phyloP scores from a whole-genome alignment of 768 basidiomycete genomes.

The Hortiboletus campestris region DNA sequence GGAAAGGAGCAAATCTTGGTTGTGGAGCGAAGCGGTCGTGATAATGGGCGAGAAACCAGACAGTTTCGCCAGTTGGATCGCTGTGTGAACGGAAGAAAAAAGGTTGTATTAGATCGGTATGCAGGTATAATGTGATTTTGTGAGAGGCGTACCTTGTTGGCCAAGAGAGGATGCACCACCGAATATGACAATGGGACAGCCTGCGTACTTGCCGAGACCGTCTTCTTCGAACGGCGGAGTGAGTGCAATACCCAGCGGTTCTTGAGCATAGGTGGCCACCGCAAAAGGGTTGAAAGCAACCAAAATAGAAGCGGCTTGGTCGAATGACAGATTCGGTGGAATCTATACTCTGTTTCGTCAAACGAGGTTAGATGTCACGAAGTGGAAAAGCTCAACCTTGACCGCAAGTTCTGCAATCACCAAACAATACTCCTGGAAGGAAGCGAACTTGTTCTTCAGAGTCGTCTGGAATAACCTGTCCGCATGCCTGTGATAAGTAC shows the following conservation, averaged over 20 bases:
- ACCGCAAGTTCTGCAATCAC: slow-evolving; percentile 10
- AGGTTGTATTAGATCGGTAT: not conserved
- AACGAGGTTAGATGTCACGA: not conserved
- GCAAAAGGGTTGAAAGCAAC: slow-evolving; percentile 33
- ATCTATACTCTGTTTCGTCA: slow-evolving; percentile 20
- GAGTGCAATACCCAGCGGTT: slow-evolving; percentile 27
- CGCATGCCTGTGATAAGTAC: not conserved
- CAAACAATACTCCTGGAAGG: slow-evolving; percentile 27
- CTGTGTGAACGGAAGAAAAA: slow-evolving; percentile 1
- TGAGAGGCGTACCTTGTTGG: slow-evolving; percentile 28
- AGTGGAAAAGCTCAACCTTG: slow-evolving; percentile 2
- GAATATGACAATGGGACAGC: slow-evolving; percentile 33
- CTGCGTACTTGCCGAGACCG: slow-evolving; percentile 29
- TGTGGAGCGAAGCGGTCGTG: slow-evolving; percentile 36
- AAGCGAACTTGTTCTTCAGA: slow-evolving; percentile 3
- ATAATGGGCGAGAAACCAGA: slow-evolving; percentile 37
- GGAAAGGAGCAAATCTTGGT: slow-evolving; percentile 29
- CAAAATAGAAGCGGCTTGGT: slow-evolving; percentile 37
- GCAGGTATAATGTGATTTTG: too few relatives aligned
- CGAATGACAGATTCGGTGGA: slow-evolving; percentile 35
- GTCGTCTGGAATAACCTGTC: slow-evolving; percentile 7
- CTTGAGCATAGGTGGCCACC: slow-evolving; percentile 30
- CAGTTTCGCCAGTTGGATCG: slow-evolving; percentile 32
- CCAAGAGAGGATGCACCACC: slow-evolving; percentile 39
- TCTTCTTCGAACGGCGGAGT: slow-evolving; percentile 29